Evolutionary conservation across 495 filamentous ascomycete species (phyloP).

Genomic region (Penicillium robsamsonii): DNA sequence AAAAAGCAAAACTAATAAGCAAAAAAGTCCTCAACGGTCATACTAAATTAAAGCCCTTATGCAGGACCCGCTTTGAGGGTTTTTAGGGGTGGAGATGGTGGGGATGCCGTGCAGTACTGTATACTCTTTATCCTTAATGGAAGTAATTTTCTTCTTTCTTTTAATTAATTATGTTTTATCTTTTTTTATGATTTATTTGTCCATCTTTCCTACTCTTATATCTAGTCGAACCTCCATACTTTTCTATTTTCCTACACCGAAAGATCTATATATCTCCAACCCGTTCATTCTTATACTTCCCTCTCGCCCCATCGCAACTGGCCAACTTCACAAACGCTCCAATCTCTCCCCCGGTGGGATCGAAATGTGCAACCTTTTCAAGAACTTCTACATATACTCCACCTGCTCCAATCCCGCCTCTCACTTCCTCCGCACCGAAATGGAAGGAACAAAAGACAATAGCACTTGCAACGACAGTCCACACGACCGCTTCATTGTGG

Average conservation of each 20-base stretch:
- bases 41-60: slow-evolving; percentile 19
- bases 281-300: not conserved
- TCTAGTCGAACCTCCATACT: slow-evolving; percentile 3
- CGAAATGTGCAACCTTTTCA: slow-evolving; percentile 75
- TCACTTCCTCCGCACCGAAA: slow-evolving; percentile 65
- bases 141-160: slow-evolving; percentile 11
- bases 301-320: slow-evolving; percentile 5
- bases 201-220: too few species aligned
- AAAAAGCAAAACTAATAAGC: not conserved
- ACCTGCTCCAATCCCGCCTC: slow-evolving; percentile 62
- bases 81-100: slow-evolving; percentile 10
- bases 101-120: slow-evolving; percentile 22
- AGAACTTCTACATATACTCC: slow-evolving; percentile 76
- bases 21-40: slow-evolving; percentile 16
- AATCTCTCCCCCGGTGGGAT: slow-evolving; percentile 16
- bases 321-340: not conserved
- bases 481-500: slow-evolving; percentile 73
- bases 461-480: slow-evolving; percentile 59
- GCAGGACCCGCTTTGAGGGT: slow-evolving; percentile 31
- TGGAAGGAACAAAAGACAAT: slow-evolving; percentile 61
- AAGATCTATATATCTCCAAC: not conserved
- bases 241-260: not conserved
- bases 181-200: not conserved
- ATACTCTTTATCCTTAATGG: slow-evolving; percentile 20
- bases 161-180: not conserved